Base-by-base conservation (phyloP, 805 yeast species). In the Scheffersomyces lignosus region DNA sequence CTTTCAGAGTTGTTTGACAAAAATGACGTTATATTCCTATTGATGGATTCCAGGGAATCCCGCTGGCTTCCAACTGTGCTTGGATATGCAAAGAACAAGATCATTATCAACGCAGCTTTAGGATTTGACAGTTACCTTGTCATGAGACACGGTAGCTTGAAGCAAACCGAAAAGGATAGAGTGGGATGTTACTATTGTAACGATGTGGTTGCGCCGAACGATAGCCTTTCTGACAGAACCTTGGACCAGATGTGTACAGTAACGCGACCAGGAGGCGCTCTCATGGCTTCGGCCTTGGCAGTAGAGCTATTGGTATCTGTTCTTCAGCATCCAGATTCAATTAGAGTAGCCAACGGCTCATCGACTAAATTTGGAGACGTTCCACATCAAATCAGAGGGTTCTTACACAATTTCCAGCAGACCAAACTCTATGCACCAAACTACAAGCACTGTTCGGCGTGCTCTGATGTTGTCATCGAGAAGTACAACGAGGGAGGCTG, bases 211-310 rank as follows among this genome's bases (percentile, higher is more conserved):
- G 98, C 97, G 0, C 99, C 99, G 0, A 70, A 80, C 2, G 96
- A 93, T 56, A 83, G 95, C 40, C 63, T 87, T n/a, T 73, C 87
- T 0, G 95, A 89, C 52, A 71, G 96, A 34, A 86, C 97, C 0
- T 66, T 93, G 38, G 99, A 93, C 62, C 98, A 93, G 60, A 93
- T 93, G 97, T 93, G 99, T 55, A 93, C 99, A 0, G 99, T 93
- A 1, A 93, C 99, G 0, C 71, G 99, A 27, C 98, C 99, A 0
- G 99, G 99, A 0, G 90, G 85, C 1, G 96, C 99, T 0, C 65
- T 85, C 50, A 65, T 88, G 62, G 97, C 98, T 0, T 77, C 96
- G 0, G 79, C 96, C 0, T 64, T 82, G 25, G 95, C 95, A 0
- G 95, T 87, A 1, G 99, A 93, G 56, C 62, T 93, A 4, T 54